A percentile compares a stretch with the other conserved stretches of the same genome.
These are phyloP conservation scores for Pseudogymnoascus sp. DNA, from an alignment of 2,329 filamentous ascomycete genomes.

Conservation along the genomic window DNA sequence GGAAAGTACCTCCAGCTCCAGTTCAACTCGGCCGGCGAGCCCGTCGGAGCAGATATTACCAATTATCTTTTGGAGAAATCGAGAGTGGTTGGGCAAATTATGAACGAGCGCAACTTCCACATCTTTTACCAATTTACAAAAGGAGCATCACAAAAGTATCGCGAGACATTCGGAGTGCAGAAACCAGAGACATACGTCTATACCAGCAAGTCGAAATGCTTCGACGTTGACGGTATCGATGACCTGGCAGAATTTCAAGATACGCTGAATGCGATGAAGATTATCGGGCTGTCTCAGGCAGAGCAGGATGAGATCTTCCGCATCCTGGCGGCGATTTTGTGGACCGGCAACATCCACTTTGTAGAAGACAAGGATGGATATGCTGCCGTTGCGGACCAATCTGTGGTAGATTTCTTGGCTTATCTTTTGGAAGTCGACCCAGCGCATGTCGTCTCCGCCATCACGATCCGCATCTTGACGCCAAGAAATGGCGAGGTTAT, in stretches of 20 bases:
- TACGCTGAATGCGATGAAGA: constrained; percentile 86
- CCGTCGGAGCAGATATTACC: constrained; percentile 93
- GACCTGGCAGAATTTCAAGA: constrained; percentile 84
- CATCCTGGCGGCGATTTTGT: constrained; percentile 84
- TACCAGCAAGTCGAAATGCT: constrained; percentile 89
- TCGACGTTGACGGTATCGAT: constrained; percentile 89
- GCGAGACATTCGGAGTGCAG: constrained; percentile 83
- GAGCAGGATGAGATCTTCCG: constrained; percentile 97
- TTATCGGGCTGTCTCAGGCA: constrained; percentile 79
- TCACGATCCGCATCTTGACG: constrained; percentile 81
- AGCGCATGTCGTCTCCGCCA: constrained; percentile 71
- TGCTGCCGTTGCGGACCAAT: constrained; percentile 78
- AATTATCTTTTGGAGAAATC: constrained; percentile 97
- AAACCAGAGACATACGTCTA: constrained; percentile 89
- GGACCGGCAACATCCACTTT: constrained; percentile 93
- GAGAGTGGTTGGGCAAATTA: constrained; percentile 89
- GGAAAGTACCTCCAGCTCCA: constrained; percentile 97
- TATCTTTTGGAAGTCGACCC: constrained; percentile 87
- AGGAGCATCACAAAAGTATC: constrained; percentile 78
- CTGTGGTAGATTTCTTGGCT: constrained; percentile 87
- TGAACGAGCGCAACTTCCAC: constrained; percentile 95
- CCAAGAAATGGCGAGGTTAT: constrained; percentile 60
- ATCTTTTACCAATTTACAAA: constrained; percentile 99
- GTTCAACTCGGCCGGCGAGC: constrained; percentile 87
- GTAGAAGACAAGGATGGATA: constrained; percentile 83